A percentile compares a stretch with the other conserved stretches of the same genome.
Evolutionary conservation across 1,284 basidiomycete genomes (phyloP).

Genomic region (Anthracocystis setariae): DNA sequence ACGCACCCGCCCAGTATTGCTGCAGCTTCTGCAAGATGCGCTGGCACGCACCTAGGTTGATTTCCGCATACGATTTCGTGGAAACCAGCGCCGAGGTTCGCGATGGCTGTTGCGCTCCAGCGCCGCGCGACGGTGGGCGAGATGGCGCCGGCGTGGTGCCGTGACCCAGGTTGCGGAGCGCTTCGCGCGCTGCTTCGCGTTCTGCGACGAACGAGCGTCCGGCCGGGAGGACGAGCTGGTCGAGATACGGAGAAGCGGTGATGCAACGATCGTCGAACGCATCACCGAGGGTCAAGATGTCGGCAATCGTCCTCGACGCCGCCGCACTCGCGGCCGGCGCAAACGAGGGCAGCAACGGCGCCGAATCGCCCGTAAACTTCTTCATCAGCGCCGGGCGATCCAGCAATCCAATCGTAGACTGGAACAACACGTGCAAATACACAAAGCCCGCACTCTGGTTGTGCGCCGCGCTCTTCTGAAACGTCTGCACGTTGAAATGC

Average conservation of each 20-base stretch:
- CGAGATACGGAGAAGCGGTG: constrained; percentile 52
- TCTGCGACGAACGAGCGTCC: constrained; percentile 54
- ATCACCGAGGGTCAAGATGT: constrained; percentile 52
- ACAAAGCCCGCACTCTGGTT: constrained; percentile 56
- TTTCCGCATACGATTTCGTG: constrained; percentile 50
- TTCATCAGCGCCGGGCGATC: constrained; percentile 54
- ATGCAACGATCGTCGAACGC: constrained; percentile 48
- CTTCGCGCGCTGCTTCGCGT: constrained; percentile 47
- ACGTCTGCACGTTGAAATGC: constrained; percentile 58
- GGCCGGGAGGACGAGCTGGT: constrained; percentile 56
- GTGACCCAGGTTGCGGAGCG: constrained; percentile 47
- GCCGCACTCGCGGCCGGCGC: constrained; percentile 46
- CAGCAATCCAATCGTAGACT: constrained; percentile 57
- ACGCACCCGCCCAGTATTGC: constrained; percentile 54
- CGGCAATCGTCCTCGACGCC: constrained; percentile 55
- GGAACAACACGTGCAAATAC: constrained; percentile 58
- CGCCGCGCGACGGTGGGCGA: constrained; percentile 34
- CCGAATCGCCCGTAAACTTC: constrained; percentile 44
- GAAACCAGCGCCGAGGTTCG: constrained; percentile 35
- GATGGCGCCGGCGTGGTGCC: constrained; percentile 42
- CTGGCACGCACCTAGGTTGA: constrained; percentile 52
- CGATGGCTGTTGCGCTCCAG: constrained; percentile 20
- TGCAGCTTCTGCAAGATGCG: constrained; percentile 48
- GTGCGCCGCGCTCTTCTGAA: constrained; percentile 50
- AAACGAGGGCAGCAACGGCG: constrained; percentile 39